Base-by-base conservation (phyloP, 208 protist species). In the Leishmania major region DNA sequence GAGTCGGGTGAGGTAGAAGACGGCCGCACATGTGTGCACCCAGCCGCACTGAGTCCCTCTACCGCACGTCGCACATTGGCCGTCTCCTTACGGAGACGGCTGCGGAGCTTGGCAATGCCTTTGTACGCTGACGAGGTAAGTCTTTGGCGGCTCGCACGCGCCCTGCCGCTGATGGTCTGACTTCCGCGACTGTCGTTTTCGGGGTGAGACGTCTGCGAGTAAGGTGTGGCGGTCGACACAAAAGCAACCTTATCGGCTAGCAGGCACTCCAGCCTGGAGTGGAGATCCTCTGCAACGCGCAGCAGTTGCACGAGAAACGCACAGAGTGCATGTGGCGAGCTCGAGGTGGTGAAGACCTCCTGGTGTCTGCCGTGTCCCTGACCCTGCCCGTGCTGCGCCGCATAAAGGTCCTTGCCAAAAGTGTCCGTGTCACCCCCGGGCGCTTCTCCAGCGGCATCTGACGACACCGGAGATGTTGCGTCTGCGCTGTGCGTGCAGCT, bases 71-170 rank as follows among this genome's bases (percentile, higher is more conserved):
- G 78, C 53, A 84, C 19, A 74, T 87, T 82, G 0, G 75, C 67
- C 13, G 47, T 67, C 69, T 91, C 88, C 28, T 69, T 84, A 4
- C 77, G 35, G 49, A 91, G 75, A 19, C 88, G 81, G 17, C 72
- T 59, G 11, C 72, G 78, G 55, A 91, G 78, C 72, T 88, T 88
- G 1, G 76, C 77, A 2, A 79, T 28, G 37, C 87, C 87, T 22
- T 64, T 31, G 67, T 62, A 82, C n/a, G 47, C 19, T 31, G 75
- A 45, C 28, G 8, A 51, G 31, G 57, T 45, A 60, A 6, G 13
- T 35, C 75, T 10, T 28, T 28, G 17, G 15, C 51, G n/a, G 13
- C 35, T n/a, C 22, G 13, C 49, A 19, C 28, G 28, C 59, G 45
- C 35, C 66, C 3, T 25, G 17, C 19, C 66, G 0, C 40, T 45